Base-by-base conservation (phyloP, 768 basidiomycete species). In the Amanita inopinata region DNA sequence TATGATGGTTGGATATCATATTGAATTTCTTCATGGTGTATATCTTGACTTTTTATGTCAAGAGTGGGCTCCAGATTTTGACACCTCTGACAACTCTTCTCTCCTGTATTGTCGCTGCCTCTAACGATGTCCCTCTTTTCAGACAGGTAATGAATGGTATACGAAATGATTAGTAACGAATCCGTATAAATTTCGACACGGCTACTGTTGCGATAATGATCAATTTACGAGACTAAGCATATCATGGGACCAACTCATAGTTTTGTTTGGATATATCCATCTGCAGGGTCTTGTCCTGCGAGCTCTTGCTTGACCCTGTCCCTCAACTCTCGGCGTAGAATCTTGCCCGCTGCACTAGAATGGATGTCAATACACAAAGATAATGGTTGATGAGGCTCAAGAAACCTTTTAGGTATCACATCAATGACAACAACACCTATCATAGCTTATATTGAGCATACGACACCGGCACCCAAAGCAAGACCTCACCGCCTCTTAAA, bases 1-100 rank as follows among this genome's bases (percentile, higher is more conserved):
- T 23, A 73, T 83, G 80, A 82, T 82, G 78, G 54, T 63, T 64
- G 59, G 56, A 61, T 59, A 58, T 63, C 66, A 63, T 61, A 39
- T 80, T 81, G 85, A 86, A 87, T 88, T 88, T 88, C 85, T 88
- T 88, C 85, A 87, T 67, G 85, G 85, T 78, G 80, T 63, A 83
- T 82, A 80, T 78, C 76, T 66, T 55, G 51, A 45, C 53, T 49
- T 45, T 44, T 45, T 22, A 51, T 31, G 51, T 48, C 47, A 51
- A 58, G 79, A 81, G 74, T 61, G 70, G 65, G 84, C 84, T 83
- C 82, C 85, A 81, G 56, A 76, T 54, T n/a, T 78, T 83, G 83
- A 83, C 79, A 69, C 62, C 52, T 61, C 70, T 73, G 69, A 73
- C 46, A 46, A 35, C 40, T 46, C 46, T 42, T 15, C 38, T 19